A percentile compares a stretch with the other conserved stretches of the same genome.
phyloP scores from a whole-genome alignment of 148 eudicot species.

The Chenopodium berlandieri region DNA sequence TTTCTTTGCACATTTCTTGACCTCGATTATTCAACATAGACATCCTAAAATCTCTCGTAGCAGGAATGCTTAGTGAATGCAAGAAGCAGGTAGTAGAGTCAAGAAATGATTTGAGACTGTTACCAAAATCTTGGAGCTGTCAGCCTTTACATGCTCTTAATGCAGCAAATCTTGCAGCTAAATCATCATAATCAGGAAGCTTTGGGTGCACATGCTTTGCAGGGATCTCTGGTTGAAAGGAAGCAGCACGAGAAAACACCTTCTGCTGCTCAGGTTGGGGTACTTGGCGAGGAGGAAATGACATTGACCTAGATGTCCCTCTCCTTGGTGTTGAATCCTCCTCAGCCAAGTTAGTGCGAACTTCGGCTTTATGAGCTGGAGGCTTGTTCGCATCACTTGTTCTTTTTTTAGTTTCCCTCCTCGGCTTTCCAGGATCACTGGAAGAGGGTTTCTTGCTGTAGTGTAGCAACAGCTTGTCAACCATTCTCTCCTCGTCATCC shows the following conservation, averaged over 20 bases:
- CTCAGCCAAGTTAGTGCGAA: slow-evolving; percentile 11
- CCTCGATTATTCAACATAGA: slow-evolving; percentile 12
- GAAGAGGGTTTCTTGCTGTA: slow-evolving; percentile 71
- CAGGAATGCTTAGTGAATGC: slow-evolving; percentile 17
- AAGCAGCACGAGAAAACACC: slow-evolving; percentile 64
- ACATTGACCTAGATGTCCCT: slow-evolving; percentile 58
- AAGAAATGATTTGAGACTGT: slow-evolving; percentile 4
- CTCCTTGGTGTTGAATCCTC: slow-evolving; percentile 30
- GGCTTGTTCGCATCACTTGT: slow-evolving; percentile 28
- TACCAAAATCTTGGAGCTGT: slow-evolving; percentile 19
- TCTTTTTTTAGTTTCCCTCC: slow-evolving; percentile 34
- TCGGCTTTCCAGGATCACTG: slow-evolving; percentile 45
- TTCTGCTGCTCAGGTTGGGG: slow-evolving; percentile 47
- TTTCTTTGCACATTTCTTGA: neutral
- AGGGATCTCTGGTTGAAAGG: slow-evolving; percentile 70
- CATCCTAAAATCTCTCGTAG: slow-evolving; percentile 1
- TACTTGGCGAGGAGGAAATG: slow-evolving; percentile 59
- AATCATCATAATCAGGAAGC: slow-evolving; percentile 90
- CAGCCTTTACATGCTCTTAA: slow-evolving; percentile 49
- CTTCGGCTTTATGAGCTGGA: slow-evolving; percentile 26
- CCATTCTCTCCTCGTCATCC: slow-evolving; percentile 65
- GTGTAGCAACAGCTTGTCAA: slow-evolving; percentile 78
- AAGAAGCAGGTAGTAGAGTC: neutral
- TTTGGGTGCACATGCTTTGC: slow-evolving; percentile 94
- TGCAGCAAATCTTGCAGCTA: slow-evolving; percentile 90